These are phyloP conservation scores for Penicillium maclennaniae DNA, from an alignment of 495 filamentous ascomycete genomes.

Conservation along the genomic window DNA sequence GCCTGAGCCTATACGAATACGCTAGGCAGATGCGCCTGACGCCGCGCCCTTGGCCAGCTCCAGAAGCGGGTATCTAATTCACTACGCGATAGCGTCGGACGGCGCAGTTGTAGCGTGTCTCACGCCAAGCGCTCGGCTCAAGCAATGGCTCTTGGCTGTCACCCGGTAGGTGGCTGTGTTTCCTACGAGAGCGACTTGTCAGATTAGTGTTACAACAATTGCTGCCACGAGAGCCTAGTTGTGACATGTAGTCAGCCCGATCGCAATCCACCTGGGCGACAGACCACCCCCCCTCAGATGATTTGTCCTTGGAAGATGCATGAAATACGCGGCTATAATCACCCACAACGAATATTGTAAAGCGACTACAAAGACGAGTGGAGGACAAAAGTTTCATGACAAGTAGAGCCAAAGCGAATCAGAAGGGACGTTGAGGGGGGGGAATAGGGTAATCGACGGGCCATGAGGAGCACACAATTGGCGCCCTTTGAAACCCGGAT, in stretches of 20 bases:
- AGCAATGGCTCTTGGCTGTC: not conserved
- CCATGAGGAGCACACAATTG: slow-evolving; percentile 5
- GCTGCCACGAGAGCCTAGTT: not conserved
- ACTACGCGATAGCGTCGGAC: not conserved
- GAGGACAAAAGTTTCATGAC: not conserved
- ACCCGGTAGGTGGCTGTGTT: not conserved
- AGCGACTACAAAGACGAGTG: not conserved
- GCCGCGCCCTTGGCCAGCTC: not conserved
- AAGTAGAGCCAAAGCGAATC: not conserved
- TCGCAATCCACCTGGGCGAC: not conserved
- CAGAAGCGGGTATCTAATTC: not conserved
- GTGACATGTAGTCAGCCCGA: not conserved
- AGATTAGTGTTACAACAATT: not conserved
- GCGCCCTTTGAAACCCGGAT: slow-evolving; percentile 1
- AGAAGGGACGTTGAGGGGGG: not conserved
- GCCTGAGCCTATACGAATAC: not conserved
- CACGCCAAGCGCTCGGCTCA: not conserved
- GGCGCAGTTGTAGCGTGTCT: not conserved
- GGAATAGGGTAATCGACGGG: not conserved
- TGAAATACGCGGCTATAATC: not conserved
- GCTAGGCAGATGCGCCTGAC: not conserved
- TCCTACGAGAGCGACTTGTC: not conserved
- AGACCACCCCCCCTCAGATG: not conserved
- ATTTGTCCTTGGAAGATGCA: not conserved
- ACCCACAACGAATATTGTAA: not conserved